Conservation (phyloP, 768 basidiomycete genomes). For the Holtermanniella nyarrowii region DNA sequence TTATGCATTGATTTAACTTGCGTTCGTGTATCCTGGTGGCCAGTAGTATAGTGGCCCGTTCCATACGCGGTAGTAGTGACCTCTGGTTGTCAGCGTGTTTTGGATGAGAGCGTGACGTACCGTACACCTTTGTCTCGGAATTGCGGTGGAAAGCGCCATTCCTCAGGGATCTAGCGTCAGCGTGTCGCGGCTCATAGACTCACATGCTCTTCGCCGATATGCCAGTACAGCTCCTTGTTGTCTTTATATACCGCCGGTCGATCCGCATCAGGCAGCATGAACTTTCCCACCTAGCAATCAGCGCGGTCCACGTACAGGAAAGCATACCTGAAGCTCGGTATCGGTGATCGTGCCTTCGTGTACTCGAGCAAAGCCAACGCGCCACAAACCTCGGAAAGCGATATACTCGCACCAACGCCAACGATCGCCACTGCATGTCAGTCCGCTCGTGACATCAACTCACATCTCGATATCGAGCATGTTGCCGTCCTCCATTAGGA, state of each 20-base stretch:
- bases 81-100: slow-evolving; percentile 6
- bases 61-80: slow-evolving; percentile 34
- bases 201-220: slow-evolving; percentile 57
- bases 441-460: slow-evolving; percentile 3
- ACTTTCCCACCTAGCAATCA: slow-evolving; percentile 58
- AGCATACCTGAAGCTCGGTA: slow-evolving; percentile 57
- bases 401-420: slow-evolving; percentile 75
- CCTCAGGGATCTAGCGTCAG: slow-evolving; percentile 41
- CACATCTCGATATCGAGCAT: slow-evolving; percentile 66
- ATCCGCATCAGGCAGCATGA: slow-evolving; percentile 59
- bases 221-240: slow-evolving; percentile 55
- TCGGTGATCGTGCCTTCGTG: slow-evolving; percentile 78
- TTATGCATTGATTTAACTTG: too few relatives aligned
- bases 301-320: background rate
- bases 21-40: too few relatives aligned
- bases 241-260: slow-evolving; percentile 51
- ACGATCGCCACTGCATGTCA: slow-evolving; percentile 15
- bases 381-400: slow-evolving; percentile 53
- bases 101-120: slow-evolving; percentile 1
- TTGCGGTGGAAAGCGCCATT: slow-evolving; percentile 34
- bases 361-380: slow-evolving; percentile 57
- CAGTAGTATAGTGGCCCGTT: slow-evolving; percentile 37
- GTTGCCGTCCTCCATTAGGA: slow-evolving; percentile 56
- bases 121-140: slow-evolving; percentile 34
- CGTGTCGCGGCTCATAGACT: slow-evolving; percentile 2